Percentiles rank a stretch among this genome's conserved stretches.
Evolutionary conservation across 257 asterid genomes (phyloP).

Genomic region (Nicotiana benthamiana): DNA sequence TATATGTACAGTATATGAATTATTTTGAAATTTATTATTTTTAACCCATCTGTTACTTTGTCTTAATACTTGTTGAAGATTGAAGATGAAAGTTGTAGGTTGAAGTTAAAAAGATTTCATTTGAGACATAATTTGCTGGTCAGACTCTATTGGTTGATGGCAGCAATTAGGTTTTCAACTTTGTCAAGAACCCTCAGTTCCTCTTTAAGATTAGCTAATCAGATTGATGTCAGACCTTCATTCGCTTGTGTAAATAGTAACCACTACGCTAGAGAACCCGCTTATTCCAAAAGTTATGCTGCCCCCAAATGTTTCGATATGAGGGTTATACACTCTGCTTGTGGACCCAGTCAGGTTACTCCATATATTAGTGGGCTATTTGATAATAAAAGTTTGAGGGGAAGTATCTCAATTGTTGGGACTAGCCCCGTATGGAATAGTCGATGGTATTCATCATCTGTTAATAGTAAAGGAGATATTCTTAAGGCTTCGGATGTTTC

Average conservation of each 20-base stretch:
- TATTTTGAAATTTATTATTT: neutral
- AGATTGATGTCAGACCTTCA: slow-evolving; percentile 14
- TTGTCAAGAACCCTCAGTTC: slow-evolving; percentile 8
- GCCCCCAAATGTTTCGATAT: slow-evolving; percentile 19
- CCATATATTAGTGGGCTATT: slow-evolving; percentile 6
- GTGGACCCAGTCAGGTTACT: slow-evolving; percentile 6
- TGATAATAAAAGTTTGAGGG: slow-evolving; percentile 11
- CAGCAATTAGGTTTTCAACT: slow-evolving; percentile 15
- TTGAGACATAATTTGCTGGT: neutral
- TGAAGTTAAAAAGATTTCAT: neutral
- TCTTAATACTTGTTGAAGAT: neutral
- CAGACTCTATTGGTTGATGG: slow-evolving; percentile 11
- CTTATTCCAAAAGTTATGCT: slow-evolving; percentile 11
- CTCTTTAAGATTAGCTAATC: slow-evolving; percentile 6
- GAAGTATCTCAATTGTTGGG: slow-evolving; percentile 27
- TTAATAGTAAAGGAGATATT: slow-evolving; percentile 26
- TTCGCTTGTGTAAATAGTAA: slow-evolving; percentile 13
- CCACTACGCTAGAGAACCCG: slow-evolving; percentile 23
- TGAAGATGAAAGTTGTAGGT: neutral
- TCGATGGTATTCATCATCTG: slow-evolving; percentile 44
- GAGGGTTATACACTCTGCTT: slow-evolving; percentile 15
- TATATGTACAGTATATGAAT: neutral
- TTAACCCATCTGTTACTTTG: neutral
- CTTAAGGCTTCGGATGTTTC: slow-evolving; percentile 18
- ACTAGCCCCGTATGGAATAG: slow-evolving; percentile 17